Evolutionary conservation across 1,284 basidiomycete genomes (phyloP).

Genomic region (Athelia psychrophila): DNA sequence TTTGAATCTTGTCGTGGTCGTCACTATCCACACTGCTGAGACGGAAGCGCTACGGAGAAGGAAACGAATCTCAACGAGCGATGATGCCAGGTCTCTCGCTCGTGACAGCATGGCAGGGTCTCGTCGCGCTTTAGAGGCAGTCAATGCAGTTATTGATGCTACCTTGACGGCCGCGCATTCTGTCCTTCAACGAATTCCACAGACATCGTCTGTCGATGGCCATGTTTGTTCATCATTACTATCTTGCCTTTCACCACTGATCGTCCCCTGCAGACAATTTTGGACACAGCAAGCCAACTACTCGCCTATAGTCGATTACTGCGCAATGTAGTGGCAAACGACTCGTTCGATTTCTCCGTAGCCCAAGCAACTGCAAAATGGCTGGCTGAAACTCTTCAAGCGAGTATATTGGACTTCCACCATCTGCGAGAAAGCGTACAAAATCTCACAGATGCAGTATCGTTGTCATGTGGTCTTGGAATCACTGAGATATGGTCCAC

Average conservation of each 20-base stretch:
- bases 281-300: slow-evolving; percentile 22
- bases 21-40: neutral
- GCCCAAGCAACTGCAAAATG: slow-evolving; percentile 38
- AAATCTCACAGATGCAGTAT: slow-evolving; percentile 38
- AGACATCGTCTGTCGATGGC: neutral
- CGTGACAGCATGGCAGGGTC: neutral
- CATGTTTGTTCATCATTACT: neutral
- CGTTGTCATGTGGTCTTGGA: slow-evolving; percentile 53
- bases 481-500: slow-evolving; percentile 54
- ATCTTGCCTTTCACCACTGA: no score
- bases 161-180: slow-evolving; percentile 12
- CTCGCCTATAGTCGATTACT: slow-evolving; percentile 35
- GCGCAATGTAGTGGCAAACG: slow-evolving; percentile 20
- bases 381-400: slow-evolving; percentile 37
- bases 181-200: neutral
- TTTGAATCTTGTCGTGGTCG: neutral
- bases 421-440: slow-evolving; percentile 26
- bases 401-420: slow-evolving; percentile 28
- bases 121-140: slow-evolving; percentile 9
- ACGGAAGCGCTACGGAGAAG: neutral
- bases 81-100: neutral
- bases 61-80: neutral
- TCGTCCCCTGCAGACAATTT: neutral
- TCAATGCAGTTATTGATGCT: slow-evolving; percentile 22
- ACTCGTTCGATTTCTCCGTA: slow-evolving; percentile 46